Evolutionary conservation across 345 rosid species (phyloP), one percentile per base, ranked within the genome.

Genomic region (Euphorbia tirucalli): DNA sequence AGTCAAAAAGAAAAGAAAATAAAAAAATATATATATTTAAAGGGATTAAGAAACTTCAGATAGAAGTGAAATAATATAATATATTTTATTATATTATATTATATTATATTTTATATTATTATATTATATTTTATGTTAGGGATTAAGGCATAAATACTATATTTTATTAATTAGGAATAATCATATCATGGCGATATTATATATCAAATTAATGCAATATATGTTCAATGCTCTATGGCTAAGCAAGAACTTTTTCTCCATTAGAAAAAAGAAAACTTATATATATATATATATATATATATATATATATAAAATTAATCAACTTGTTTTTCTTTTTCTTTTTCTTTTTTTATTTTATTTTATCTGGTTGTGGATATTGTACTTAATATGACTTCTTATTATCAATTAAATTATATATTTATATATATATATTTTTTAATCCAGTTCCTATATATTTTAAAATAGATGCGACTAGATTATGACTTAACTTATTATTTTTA

Each of bases 171-270:
- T 43, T 27, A 50, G 27, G 59, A 30, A 49, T 41, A 41, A 41
- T 25, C 30, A 68, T 68, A 68, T 68, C 49, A 31, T 54, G 11
- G 5, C 43, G 7, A 19, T 19, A 28, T 49, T 25, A 7, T 41
- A 43, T 27, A 21, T 19, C 19, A 31, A 67, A 50, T 24, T 37
- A 44, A 13, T 65, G 55, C 32, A 67, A 1, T 30, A 16, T 15
- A 55, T 25, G 54, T 19, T 43, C 11, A n/a, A 16, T 58, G 73
- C 11, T 37, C 25, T 25, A 28, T 44, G 56, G 65, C 44, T 59
- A 8, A 60, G 73, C 44, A 19, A 60, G 66, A 44, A 27, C 43
- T 19, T 46, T 70, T 13, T 27, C 31, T 69, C 72, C 63, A 43
- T 43, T 28, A 39, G 62, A n/a, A 13, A 55, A 69, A 41, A 57